A percentile compares a stretch with the other conserved stretches of the same genome.
phyloP scores from a whole-genome alignment of 371 early-diverging fungal species.

The Parasitella parasitica region DNA sequence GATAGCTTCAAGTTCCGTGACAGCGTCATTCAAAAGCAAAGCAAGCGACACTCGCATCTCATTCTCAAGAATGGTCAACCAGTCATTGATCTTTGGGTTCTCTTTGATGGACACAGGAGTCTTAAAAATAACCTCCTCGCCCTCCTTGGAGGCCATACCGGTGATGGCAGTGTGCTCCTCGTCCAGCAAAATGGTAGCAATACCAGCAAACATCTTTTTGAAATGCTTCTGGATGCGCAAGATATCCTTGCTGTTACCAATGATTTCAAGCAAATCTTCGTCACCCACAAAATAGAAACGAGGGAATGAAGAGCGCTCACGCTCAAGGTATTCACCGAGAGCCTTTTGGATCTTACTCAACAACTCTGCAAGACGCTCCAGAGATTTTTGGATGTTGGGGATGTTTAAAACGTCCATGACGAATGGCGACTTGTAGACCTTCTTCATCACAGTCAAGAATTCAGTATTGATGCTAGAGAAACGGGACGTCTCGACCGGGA shows the following conservation, averaged over 20 bases:
- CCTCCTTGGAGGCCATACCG: conserved; percentile 92
- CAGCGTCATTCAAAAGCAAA: conserved; percentile 69
- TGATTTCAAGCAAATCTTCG: conserved; percentile 98
- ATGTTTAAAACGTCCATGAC: conserved; percentile 93
- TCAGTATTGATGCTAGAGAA: conserved; percentile 97
- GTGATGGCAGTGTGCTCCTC: conserved; percentile 74
- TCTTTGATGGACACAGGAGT: conserved; percentile 79
- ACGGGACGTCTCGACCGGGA: conserved; percentile 93
- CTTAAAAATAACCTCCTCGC: conserved; percentile 85
- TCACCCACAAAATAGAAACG: conserved; percentile 99
- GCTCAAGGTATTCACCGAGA: conserved; percentile 96
- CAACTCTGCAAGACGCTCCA: conserved; percentile 93
- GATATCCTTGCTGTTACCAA: conserved; percentile 97
- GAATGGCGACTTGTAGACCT: conserved; percentile 96
- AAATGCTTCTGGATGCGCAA: conserved; percentile 95
- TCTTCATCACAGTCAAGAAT: conserved; percentile 96
- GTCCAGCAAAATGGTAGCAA: conserved; percentile 78
- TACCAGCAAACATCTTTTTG: conserved; percentile 99
- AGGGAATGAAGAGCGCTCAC: conserved; percentile 96
- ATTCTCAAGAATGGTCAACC: conserved; percentile 92
- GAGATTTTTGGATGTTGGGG: conserved; percentile 90
- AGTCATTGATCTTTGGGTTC: conserved; percentile 93
- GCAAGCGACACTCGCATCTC: conserved; percentile 92
- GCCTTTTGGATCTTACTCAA: conserved; percentile 97
- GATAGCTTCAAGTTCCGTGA: conserved; percentile 63